Evolutionary conservation across 768 basidiomycete genomes (phyloP).

Genomic region (Cystobasidiopsis lactophilus): DNA sequence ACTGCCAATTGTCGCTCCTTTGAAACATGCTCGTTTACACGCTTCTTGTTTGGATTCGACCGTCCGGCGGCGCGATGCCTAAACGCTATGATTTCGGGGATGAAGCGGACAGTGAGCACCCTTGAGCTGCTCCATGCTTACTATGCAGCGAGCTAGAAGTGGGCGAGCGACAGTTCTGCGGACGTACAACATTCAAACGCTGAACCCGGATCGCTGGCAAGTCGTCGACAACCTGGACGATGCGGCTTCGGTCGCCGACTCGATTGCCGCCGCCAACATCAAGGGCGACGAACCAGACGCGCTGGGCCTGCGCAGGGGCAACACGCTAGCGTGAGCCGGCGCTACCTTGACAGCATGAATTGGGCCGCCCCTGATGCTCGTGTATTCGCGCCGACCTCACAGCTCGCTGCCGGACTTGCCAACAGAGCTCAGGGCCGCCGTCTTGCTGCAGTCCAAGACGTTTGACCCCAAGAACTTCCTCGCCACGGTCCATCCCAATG

Average conservation of each 20-base stretch:
- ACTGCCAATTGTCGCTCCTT: too few relatives aligned
- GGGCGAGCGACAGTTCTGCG: not conserved
- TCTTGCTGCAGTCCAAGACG: conserved; percentile 70
- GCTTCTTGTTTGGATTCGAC: too few relatives aligned
- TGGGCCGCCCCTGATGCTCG: too few relatives aligned
- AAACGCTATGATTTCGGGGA: too few relatives aligned
- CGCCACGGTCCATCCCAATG: conserved; percentile 75
- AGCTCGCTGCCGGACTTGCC: conserved; percentile 5
- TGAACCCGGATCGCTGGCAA: not conserved
- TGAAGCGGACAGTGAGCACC: too few relatives aligned
- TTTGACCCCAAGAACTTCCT: conserved; percentile 92
- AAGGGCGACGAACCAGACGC: conserved; percentile 31
- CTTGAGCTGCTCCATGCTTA: too few relatives aligned
- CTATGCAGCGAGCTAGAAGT: too few relatives aligned
- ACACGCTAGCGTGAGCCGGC: conserved; percentile 26
- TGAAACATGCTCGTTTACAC: too few relatives aligned
- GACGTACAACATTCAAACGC: not conserved
- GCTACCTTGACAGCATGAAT: conserved; percentile 22
- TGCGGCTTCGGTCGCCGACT: conserved; percentile 40
- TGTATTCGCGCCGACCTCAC: too few relatives aligned
- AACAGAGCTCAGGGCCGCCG: conserved; percentile 34
- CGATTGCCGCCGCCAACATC: conserved; percentile 51
- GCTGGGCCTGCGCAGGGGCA: conserved; percentile 37
- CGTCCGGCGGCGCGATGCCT: too few relatives aligned
- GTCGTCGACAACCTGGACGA: not conserved